Conservation (phyloP, 805 yeast genomes). For the Metschnikowia picachoensis region DNA sequence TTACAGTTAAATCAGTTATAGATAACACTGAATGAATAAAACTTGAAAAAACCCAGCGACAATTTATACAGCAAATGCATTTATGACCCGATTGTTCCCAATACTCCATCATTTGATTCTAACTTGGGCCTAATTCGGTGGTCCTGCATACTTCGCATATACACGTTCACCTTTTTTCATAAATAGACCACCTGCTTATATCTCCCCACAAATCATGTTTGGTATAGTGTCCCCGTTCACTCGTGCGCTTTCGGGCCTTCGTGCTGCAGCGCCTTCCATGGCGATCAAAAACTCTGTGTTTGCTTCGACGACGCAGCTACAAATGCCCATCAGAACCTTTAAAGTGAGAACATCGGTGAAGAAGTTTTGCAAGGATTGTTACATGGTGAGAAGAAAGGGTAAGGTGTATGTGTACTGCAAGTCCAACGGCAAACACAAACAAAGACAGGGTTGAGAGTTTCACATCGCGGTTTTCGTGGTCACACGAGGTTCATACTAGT, state of each 20-base stretch:
- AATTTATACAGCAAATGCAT: too few species aligned
- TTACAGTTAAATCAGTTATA: too few species aligned
- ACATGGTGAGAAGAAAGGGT: constrained; percentile 91
- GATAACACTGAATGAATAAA: too few species aligned
- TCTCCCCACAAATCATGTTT: constrained; percentile 11
- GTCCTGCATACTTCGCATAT: background rate
- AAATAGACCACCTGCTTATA: too few species aligned
- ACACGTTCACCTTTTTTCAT: background rate
- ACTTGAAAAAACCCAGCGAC: too few species aligned
- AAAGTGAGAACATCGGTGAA: constrained; percentile 91
- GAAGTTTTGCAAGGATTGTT: constrained; percentile 87
- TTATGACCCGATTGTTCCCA: too few species aligned
- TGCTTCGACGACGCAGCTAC: constrained; percentile 11
- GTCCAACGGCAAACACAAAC: constrained; percentile 63
- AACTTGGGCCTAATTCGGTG: too few species aligned
- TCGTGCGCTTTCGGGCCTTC: constrained; percentile 15
- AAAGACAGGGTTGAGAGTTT: constrained; percentile 18
- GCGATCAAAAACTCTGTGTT: constrained; percentile 11
- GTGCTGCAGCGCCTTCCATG: constrained; percentile 8
- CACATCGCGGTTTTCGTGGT: background rate
- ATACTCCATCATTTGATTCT: too few species aligned
- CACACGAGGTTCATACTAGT: too few species aligned
- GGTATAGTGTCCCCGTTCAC: constrained; percentile 14
- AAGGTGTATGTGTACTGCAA: constrained; percentile 91
- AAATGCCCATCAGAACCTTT: constrained; percentile 53